A percentile compares a stretch with the other conserved stretches of the same genome.
Conservation (phyloP, 495 filamentous ascomycete species). For the Cladorrhinum samala region DNA sequence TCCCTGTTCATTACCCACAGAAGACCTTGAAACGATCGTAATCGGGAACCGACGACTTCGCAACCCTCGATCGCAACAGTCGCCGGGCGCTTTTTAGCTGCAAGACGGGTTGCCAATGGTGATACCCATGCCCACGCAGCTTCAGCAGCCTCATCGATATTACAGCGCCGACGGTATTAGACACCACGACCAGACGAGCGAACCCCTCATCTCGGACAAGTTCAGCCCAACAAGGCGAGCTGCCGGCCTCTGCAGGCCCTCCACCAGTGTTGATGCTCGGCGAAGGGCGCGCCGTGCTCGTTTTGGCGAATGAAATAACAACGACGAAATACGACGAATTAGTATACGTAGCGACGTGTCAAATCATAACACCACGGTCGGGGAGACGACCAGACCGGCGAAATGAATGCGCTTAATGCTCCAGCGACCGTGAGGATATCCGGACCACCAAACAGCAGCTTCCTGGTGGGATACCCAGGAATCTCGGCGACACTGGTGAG, state of each 20-base stretch:
- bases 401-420: constrained; percentile 24
- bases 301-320: constrained; percentile 11
- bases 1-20: constrained; percentile 3
- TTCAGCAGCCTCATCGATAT: constrained; percentile 21
- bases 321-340: constrained; percentile 7
- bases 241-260: constrained; percentile 14
- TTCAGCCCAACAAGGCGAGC: constrained; percentile 15
- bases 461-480: constrained; percentile 92
- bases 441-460: constrained; percentile 94
- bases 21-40: not conserved
- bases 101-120: constrained; percentile 13
- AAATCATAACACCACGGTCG: constrained; percentile 2
- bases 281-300: constrained; percentile 13
- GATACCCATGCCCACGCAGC: constrained; percentile 12
- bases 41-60: not conserved
- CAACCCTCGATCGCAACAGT: too few relatives aligned
- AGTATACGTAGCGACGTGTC: too few relatives aligned
- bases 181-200: not conserved
- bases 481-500: constrained; percentile 96
- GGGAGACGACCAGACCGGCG: constrained; percentile 20
- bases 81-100: too few relatives aligned
- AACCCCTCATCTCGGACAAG: constrained; percentile 19
- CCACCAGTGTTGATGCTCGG: constrained; percentile 20
- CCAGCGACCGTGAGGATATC: constrained; percentile 93
- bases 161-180: constrained; percentile 15